Conservation (phyloP, 1,139 yeast genomes). For the Sugiyamaella pinicola region DNA sequence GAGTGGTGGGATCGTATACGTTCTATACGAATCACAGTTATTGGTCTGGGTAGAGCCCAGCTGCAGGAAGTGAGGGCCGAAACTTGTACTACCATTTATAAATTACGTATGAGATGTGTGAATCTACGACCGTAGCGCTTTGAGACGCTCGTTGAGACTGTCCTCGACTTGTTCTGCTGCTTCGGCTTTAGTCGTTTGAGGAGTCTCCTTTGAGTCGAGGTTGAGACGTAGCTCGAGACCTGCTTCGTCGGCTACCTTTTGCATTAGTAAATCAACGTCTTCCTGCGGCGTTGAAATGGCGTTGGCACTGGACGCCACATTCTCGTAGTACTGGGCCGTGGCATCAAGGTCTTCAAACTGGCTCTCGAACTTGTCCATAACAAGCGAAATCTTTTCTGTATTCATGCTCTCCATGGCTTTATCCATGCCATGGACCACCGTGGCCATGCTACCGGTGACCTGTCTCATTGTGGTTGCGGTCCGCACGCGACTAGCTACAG, state of each 20-base stretch:
- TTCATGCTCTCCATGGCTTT: conserved; percentile 95
- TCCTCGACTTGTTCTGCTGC: conserved; percentile 83
- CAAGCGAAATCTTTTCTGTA: conserved; percentile 80
- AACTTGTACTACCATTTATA: neutral
- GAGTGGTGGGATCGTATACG: too few species aligned
- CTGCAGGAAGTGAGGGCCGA: neutral
- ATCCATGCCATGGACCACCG: conserved; percentile 94
- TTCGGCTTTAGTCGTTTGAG: conserved; percentile 43
- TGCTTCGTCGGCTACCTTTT: conserved; percentile 95
- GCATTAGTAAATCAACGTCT: conserved; percentile 89
- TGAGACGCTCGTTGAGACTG: conserved; percentile 77
- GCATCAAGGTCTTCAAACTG: conserved; percentile 98
- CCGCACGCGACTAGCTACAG: conserved; percentile 93
- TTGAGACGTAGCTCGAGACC: conserved; percentile 92
- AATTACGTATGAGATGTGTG: too few species aligned
- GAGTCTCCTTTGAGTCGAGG: conserved; percentile 50
- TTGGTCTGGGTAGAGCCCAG: too few species aligned
- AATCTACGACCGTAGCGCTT: conserved; percentile 63
- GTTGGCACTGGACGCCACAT: conserved; percentile 83
- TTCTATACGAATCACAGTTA: too few species aligned
- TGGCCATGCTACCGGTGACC: conserved; percentile 92
- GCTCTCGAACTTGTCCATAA: conserved; percentile 95
- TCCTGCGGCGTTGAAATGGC: conserved; percentile 93
- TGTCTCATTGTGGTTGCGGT: conserved; percentile 97
- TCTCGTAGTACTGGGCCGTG: conserved; percentile 88